phyloP scores from a whole-genome alignment of 2,329 filamentous ascomycete species.

The Fusarium sp. region DNA sequence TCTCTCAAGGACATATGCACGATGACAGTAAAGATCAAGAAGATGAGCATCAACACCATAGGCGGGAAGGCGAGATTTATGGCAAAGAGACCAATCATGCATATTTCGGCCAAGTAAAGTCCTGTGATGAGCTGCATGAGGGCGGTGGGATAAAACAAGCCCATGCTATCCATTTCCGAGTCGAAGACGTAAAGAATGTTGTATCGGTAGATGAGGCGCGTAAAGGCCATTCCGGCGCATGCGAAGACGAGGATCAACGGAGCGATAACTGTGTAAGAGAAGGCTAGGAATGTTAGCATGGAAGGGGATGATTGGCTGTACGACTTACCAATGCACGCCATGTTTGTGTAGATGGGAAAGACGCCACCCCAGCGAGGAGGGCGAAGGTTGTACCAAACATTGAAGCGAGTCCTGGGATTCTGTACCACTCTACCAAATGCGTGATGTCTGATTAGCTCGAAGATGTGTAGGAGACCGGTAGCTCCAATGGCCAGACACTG shows the following conservation, averaged over 20 bases:
- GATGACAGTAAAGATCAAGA: constrained; percentile 77
- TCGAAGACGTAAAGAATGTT: constrained; percentile 90
- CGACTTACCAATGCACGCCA: constrained; percentile 77
- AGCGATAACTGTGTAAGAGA: constrained; percentile 87
- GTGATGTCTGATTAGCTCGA: constrained; percentile 65
- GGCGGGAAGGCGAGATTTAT: constrained; percentile 74
- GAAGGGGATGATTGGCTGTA: too few relatives aligned
- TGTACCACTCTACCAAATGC: constrained; percentile 78
- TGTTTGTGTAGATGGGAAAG: constrained; percentile 82
- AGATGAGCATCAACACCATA: constrained; percentile 77
- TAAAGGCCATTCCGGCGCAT: constrained; percentile 77
- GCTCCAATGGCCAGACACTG: constrained; percentile 86
- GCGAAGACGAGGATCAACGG: constrained; percentile 87
- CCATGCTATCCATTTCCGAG: constrained; percentile 84
- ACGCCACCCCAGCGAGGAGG: constrained; percentile 86
- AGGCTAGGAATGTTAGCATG: constrained; percentile 58
- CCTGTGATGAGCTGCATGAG: constrained; percentile 87
- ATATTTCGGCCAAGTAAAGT: constrained; percentile 83
- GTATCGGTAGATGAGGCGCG: constrained; percentile 90
- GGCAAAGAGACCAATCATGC: constrained; percentile 85
- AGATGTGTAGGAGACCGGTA: constrained; percentile 74
- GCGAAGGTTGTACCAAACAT: constrained; percentile 76
- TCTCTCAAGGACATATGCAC: constrained; percentile 78
- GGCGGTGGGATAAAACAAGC: constrained; percentile 86
- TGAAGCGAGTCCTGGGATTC: constrained; percentile 82